phyloP scores from a whole-genome alignment of 2,329 filamentous ascomycete genomes.

The Biscogniauxia marginata region DNA sequence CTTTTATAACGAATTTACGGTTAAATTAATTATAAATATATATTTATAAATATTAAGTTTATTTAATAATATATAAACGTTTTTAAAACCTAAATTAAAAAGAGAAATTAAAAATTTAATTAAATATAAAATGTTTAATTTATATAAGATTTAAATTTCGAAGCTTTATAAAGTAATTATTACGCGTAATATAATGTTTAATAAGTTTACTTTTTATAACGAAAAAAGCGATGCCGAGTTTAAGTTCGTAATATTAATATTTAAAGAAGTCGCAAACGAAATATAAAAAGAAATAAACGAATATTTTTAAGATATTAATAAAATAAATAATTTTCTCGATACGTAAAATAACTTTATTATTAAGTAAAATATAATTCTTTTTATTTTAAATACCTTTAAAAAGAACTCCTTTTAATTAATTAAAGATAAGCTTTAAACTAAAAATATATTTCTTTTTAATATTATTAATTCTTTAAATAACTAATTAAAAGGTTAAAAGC shows the following conservation, averaged over 20 bases:
- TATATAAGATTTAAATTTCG: not conserved
- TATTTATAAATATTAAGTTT: not conserved
- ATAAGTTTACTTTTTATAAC: not conserved
- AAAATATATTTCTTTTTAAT: not conserved
- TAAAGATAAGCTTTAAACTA: not conserved
- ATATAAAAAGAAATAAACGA: not conserved
- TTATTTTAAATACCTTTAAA: not conserved
- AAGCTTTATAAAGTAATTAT: not conserved
- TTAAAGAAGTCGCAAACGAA: too few relatives aligned
- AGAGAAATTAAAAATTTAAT: not conserved
- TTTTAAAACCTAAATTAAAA: not conserved
- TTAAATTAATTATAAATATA: not conserved
- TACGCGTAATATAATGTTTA: not conserved
- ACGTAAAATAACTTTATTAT: not conserved
- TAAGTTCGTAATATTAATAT: too few relatives aligned
- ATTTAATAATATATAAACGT: not conserved
- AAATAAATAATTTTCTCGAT: not conserved
- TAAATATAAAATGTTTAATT: not conserved
- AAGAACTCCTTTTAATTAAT: not conserved
- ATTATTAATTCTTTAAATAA: constrained; percentile 3
- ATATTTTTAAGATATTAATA: not conserved
- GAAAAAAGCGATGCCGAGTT: not conserved
- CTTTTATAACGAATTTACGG: not conserved
- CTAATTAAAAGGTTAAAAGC: not conserved
- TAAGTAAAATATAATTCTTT: too few relatives aligned